phyloP scores from a whole-genome alignment of 2,329 filamentous ascomycete genomes.

The Westerdykella aurantiaca region DNA sequence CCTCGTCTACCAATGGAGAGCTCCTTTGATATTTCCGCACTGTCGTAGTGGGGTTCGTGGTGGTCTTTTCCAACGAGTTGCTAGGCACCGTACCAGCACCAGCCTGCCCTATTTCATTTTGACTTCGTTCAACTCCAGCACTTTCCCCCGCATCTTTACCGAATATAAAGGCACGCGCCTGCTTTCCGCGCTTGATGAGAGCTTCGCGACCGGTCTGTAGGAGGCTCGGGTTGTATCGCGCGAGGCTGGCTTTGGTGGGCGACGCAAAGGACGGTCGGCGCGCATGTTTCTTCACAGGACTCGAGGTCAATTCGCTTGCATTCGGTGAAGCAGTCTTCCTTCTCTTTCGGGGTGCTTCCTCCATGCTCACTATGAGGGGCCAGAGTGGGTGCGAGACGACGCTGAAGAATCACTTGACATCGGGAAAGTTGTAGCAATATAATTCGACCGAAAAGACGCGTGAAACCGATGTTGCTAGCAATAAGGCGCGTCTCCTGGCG shows the following conservation, averaged over 20 bases:
- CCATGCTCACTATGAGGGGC: slow-evolving; percentile 14
- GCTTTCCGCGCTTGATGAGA: slow-evolving; percentile 13
- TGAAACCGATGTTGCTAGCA: neutral
- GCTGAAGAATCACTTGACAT: neutral
- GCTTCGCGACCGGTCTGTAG: slow-evolving; percentile 12
- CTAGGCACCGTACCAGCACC: slow-evolving; percentile 2
- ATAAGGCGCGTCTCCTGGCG: neutral
- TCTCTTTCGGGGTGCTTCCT: slow-evolving; percentile 31
- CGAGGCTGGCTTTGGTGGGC: slow-evolving; percentile 37
- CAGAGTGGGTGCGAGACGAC: neutral
- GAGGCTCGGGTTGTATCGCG: slow-evolving; percentile 35
- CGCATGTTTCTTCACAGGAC: slow-evolving; percentile 27
- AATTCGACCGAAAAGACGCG: too few relatives aligned
- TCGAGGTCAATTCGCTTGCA: slow-evolving; percentile 11
- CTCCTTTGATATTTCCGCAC: neutral
- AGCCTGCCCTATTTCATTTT: slow-evolving; percentile 1
- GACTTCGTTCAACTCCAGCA: neutral
- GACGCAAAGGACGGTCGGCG: slow-evolving; percentile 36
- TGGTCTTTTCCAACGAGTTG: slow-evolving; percentile 7
- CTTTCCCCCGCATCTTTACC: slow-evolving; percentile 8
- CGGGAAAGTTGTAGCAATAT: neutral
- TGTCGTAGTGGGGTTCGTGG: neutral
- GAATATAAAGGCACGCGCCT: slow-evolving; percentile 16
- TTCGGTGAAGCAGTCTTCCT: slow-evolving; percentile 30
- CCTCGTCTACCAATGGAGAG: slow-evolving; percentile 3